Evolutionary conservation across 31 red algal species (phyloP), one percentile per base, ranked within the genome.

Genomic region (Bonnemaisonia californica): DNA sequence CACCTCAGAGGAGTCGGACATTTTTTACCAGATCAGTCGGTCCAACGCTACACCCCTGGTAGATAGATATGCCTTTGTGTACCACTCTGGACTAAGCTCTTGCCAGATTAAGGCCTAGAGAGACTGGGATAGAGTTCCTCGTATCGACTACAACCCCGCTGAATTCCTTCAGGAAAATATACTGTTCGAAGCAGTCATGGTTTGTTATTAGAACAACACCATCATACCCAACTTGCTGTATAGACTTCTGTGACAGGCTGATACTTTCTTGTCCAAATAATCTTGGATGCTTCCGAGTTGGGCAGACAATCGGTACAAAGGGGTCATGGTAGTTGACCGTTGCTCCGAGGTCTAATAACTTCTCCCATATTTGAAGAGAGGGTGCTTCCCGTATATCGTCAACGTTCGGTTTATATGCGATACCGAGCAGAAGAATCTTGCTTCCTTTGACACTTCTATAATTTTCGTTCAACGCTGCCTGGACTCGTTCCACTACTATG

Each of bases 331-430:
- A 97, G 16, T 67, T 54, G 3, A 97, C 86, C 19, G 11, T 26
- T 32, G 94, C 88, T 8, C 90, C 89, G 9, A 89, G 54, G 26
- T 76, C 56, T 1, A 57, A n/a, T 69, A 97, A 74, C 13, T 60
- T 32, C 42, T 89, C 89, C 94, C 84, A 90, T 4, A 97, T 70
- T 9, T 77, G 77, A 28, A 97, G 65, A n/a, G 85, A 62, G 22
- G 94, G 94, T 51, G 94, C 76, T 73, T 84, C 88, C 9, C 94
- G 94, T 47, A 92, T 89, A 39, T 97, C 94, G 56, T 97, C 94
- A 40, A 97, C 94, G 48, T 91, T 87, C 37, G 72, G 57, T 41
- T 97, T 97, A 74, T 92, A 97, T n/a, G 94, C 94, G 4, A 97
- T 77, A 3, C 94, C 94, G 22, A 97, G 47, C 18, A 97, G 55